phyloP scores from a whole-genome alignment of 148 eudicot species.

The Diospyros kaki region DNA sequence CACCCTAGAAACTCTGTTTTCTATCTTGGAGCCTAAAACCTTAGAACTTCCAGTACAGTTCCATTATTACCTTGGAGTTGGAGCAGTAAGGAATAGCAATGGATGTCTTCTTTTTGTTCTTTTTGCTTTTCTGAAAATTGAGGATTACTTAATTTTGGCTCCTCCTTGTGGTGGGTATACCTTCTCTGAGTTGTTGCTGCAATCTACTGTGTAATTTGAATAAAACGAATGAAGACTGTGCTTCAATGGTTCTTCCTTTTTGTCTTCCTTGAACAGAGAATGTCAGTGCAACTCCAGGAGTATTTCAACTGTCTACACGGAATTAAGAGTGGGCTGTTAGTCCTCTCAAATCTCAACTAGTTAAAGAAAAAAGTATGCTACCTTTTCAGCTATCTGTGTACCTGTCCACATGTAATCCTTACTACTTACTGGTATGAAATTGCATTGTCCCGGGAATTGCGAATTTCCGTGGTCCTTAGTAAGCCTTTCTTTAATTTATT shows the following conservation, averaged over 20 bases:
- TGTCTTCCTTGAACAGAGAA: slow-evolving; percentile 6
- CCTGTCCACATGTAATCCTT: neutral
- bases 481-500: slow-evolving; percentile 14
- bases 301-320: slow-evolving; percentile 2
- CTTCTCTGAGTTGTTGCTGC: neutral
- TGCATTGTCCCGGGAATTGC: neutral
- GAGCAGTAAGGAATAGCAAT: too few relatives aligned
- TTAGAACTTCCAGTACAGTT: too few relatives aligned
- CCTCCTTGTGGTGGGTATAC: neutral
- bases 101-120: too few relatives aligned
- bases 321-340: neutral
- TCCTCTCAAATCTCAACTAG: neutral
- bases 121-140: too few relatives aligned
- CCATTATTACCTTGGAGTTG: too few relatives aligned
- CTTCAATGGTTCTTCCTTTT: neutral
- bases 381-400: too few relatives aligned
- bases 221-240: neutral
- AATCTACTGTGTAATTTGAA: neutral
- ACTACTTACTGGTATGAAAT: slow-evolving; percentile 10
- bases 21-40: too few relatives aligned
- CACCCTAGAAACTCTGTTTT: too few relatives aligned
- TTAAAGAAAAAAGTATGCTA: neutral
- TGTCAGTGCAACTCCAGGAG: slow-evolving; percentile 6
- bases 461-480: slow-evolving; percentile 7
- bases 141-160: neutral